Conservation (phyloP, 2,329 filamentous ascomycete genomes). For the Tolypocladium sp. region DNA sequence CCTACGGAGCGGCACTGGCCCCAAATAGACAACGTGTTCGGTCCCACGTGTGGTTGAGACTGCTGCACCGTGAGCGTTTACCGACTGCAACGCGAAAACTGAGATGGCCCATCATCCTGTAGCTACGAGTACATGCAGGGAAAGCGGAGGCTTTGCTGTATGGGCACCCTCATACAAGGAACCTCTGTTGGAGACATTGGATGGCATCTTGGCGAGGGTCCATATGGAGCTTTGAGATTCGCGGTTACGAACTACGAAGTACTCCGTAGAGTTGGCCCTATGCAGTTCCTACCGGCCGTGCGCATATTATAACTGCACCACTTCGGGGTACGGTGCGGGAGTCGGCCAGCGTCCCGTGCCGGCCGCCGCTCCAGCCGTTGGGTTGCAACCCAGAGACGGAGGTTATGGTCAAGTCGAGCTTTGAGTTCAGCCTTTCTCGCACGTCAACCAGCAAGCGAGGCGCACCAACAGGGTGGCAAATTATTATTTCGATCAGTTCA, state of each 20-base stretch:
- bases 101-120: background rate
- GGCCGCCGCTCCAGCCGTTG: background rate
- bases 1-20: background rate
- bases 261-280: too few species aligned
- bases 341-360: background rate
- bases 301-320: too few species aligned
- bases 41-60: background rate
- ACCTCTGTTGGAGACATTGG: background rate
- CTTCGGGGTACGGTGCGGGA: background rate
- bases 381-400: too few species aligned
- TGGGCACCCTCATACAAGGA: background rate
- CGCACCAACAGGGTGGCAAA: background rate
- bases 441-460: background rate
- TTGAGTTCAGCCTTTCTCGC: background rate
- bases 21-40: background rate
- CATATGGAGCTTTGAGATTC: too few species aligned
- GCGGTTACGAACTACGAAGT: too few species aligned
- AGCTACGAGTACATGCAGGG: too few species aligned
- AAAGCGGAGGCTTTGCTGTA: background rate
- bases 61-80: background rate
- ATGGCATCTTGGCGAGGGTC: background rate
- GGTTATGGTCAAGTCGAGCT: background rate
- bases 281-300: too few species aligned
- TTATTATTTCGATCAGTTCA: background rate
- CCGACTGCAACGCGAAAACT: background rate